Conservation (phyloP, 371 early-diverging fungal species). For the Coemansia sp. region DNA sequence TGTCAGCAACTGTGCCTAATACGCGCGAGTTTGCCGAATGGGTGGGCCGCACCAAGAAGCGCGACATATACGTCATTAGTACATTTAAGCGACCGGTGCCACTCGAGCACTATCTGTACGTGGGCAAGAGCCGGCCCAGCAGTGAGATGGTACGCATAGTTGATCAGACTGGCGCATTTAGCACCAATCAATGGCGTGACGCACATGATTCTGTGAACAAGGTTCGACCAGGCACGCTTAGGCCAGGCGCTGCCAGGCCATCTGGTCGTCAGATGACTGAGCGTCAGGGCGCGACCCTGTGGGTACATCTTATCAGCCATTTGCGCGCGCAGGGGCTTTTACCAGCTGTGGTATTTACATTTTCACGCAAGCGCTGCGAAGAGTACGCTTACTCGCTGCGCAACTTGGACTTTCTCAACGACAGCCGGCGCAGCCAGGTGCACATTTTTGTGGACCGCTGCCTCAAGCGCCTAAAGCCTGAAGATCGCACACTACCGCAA, state of each 20-base stretch:
- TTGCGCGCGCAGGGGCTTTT: constrained; percentile 75
- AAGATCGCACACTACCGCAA: constrained; percentile 90
- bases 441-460: constrained; percentile 84
- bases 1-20: constrained; percentile 99
- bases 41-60: constrained; percentile 98
- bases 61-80: constrained; percentile 97
- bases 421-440: constrained; percentile 81
- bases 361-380: constrained; percentile 97
- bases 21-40: constrained; percentile 99
- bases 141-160: constrained; percentile 87
- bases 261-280: constrained; percentile 27
- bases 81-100: constrained; percentile 97
- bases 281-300: constrained; percentile 73
- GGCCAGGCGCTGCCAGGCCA: constrained; percentile 53
- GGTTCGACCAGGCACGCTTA: constrained; percentile 53
- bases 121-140: constrained; percentile 35
- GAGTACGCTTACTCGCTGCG: constrained; percentile 80
- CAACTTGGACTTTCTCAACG: constrained; percentile 75
- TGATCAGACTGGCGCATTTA: constrained; percentile 64
- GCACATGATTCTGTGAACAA: constrained; percentile 65
- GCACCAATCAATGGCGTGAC: constrained; percentile 62
- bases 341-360: constrained; percentile 97
- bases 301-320: constrained; percentile 74
- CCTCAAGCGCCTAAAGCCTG: constrained; percentile 73
- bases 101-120: constrained; percentile 93